Base-by-base conservation (phyloP, 1,139 yeast genomes). In the Yamadazyma conglobata region DNA sequence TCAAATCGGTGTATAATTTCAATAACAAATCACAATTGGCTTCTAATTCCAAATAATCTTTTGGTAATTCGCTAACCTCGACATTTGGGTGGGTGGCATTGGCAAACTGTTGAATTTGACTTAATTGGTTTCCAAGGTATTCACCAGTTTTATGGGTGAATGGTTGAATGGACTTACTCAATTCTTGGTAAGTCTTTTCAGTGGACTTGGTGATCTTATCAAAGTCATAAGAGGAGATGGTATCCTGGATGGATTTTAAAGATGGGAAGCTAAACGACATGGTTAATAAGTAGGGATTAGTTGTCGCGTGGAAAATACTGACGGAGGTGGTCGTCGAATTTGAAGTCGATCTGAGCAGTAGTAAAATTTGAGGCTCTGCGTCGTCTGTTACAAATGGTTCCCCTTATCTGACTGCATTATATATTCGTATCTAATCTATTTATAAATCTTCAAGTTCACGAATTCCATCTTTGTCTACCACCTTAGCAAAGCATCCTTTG, bases 401-500 rank as follows among this genome's bases (percentile, higher is more conserved):
- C n/a, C n/a, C n/a, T n/a, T n/a, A n/a, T n/a, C n/a, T n/a, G n/a
- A n/a, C n/a, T n/a, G n/a, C n/a, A n/a, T n/a, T n/a, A n/a, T n/a
- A n/a, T n/a, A n/a, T n/a, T n/a, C n/a, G n/a, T n/a, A n/a, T n/a
- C n/a, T n/a, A n/a, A n/a, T n/a, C n/a, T n/a, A 17, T 17, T 17
- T 17, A 17, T 7, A 7, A 10, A 7, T 15, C 7, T 14, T 22
- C 25, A 14, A 22, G 5, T 4, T 9, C 25, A 27, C 39, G 37
- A 26, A 81, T 62, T 34, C 93, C 93, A 36, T 79, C 76, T 52
- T 81, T 76, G 50, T 79, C 86, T 21, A 89, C 84, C 25, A 83
- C 73, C 58, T 88, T 87, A 32, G 87, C 74, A 47, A 68, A 74
- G 25, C 84, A 80, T 16, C 98, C 98, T 66, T 91, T 91, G 70